These are phyloP conservation scores for Macadamia tetraphylla DNA, from an alignment of 164 flowering plant species.

Conservation along the genomic window DNA sequence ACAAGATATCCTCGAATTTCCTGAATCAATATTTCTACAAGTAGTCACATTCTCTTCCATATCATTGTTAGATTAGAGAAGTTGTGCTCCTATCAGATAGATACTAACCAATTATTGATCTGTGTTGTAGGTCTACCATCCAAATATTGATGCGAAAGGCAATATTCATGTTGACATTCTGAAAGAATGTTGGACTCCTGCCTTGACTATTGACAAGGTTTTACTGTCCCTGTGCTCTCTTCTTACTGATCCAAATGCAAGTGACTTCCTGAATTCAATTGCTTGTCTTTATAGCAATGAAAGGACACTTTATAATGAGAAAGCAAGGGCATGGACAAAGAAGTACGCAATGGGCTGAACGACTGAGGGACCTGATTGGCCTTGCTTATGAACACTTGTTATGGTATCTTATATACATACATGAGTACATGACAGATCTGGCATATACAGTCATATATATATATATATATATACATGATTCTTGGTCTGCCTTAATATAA, in stretches of 20 bases:
- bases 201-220: slow-evolving; percentile 4
- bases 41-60: no score
- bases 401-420: no score
- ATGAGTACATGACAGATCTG: no score
- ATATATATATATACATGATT: no score
- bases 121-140: slow-evolving; percentile 23
- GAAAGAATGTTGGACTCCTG: slow-evolving; percentile 12
- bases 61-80: no score
- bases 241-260: slow-evolving; percentile 23
- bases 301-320: background rate
- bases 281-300: slow-evolving; percentile 10
- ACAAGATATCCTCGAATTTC: no score
- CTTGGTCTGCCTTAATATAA: no score
- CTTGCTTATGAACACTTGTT: no score
- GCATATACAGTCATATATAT: no score
- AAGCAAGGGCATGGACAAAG: slow-evolving; percentile 18
- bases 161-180: slow-evolving; percentile 21
- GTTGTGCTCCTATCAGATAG: no score
- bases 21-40: no score
- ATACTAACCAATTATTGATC: background rate
- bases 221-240: slow-evolving; percentile 23
- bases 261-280: slow-evolving; percentile 1
- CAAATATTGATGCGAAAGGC: slow-evolving; percentile 18
- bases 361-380: no score
- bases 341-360: slow-evolving; percentile 14